These are phyloP conservation scores for Iris macrosiphon DNA, from an alignment of 106 monocot genomes.

Conservation along the genomic window DNA sequence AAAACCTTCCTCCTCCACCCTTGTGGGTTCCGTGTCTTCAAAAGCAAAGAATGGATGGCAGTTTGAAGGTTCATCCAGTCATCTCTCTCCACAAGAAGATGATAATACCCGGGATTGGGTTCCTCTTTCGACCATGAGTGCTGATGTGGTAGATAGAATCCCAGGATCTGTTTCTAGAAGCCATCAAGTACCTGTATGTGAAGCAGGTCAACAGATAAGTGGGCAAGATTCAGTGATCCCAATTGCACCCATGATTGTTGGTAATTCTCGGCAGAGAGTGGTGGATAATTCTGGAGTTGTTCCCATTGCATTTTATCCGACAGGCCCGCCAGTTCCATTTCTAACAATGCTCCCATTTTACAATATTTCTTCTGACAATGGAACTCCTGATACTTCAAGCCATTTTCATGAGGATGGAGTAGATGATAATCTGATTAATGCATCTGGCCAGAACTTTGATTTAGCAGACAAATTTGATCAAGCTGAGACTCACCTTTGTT, in stretches of 20 bases:
- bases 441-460: slow-evolving; percentile 19
- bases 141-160: slow-evolving; percentile 18
- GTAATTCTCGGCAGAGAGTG: slow-evolving; percentile 25
- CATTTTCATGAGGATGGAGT: slow-evolving; percentile 23
- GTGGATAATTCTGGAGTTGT: slow-evolving; percentile 27
- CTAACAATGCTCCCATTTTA: slow-evolving; percentile 16
- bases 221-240: slow-evolving; percentile 27
- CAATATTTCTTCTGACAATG: slow-evolving; percentile 21
- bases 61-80: slow-evolving; percentile 32
- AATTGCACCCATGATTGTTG: slow-evolving; percentile 21
- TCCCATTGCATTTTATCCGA: slow-evolving; percentile 34
- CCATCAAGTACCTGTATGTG: slow-evolving; percentile 18
- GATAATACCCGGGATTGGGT: slow-evolving; percentile 34
- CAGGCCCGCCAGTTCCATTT: slow-evolving; percentile 60
- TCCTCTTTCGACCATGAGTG: slow-evolving; percentile 13
- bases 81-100: slow-evolving; percentile 19
- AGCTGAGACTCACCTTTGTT: slow-evolving; percentile 4
- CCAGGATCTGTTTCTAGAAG: slow-evolving; percentile 10
- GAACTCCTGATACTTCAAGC: slow-evolving; percentile 23
- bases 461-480: slow-evolving; percentile 20
- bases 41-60: slow-evolving; percentile 34
- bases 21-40: slow-evolving; percentile 5
- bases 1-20: slow-evolving; percentile 26
- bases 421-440: slow-evolving; percentile 12
- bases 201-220: slow-evolving; percentile 17